Evolutionary conservation across 2,329 filamentous ascomycete genomes (phyloP).

Genomic region (Ceratocystiopsis brevicomis): DNA sequence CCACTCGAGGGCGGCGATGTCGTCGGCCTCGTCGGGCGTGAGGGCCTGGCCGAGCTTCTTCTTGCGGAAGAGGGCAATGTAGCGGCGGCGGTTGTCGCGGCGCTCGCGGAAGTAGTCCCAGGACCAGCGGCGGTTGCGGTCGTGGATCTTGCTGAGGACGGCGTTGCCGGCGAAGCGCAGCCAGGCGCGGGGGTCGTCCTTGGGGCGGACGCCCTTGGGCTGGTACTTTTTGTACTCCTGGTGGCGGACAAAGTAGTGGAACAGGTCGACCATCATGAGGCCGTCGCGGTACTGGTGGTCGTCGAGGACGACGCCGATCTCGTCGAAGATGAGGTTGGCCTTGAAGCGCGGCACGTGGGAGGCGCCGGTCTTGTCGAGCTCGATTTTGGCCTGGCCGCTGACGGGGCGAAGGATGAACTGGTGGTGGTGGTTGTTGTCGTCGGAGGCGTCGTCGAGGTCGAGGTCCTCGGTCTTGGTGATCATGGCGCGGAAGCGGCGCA

Average conservation of each 20-base stretch:
- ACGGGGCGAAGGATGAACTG: constrained; percentile 95
- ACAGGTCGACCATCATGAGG: constrained; percentile 93
- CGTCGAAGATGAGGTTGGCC: constrained; percentile 80
- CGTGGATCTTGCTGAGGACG: constrained; percentile 83
- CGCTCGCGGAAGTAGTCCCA: constrained; percentile 93
- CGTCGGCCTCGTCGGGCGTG: constrained; percentile 47
- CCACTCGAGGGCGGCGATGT: constrained; percentile 59
- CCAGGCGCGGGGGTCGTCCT: constrained; percentile 86
- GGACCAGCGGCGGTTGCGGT: constrained; percentile 80
- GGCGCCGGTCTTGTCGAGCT: constrained; percentile 83
- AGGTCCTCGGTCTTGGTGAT: constrained; percentile 43
- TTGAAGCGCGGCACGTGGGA: constrained; percentile 68
- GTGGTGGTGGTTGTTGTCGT: constrained; percentile 31
- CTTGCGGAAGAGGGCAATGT: constrained; percentile 94
- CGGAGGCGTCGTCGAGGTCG: constrained; percentile 17
- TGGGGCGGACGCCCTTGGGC: constrained; percentile 61
- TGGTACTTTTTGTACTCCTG: constrained; percentile 92
- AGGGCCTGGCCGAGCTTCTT: constrained; percentile 60
- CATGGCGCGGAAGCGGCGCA: constrained; percentile 57
- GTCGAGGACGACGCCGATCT: constrained; percentile 93
- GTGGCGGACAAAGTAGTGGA: constrained; percentile 95
- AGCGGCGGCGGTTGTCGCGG: constrained; percentile 69
- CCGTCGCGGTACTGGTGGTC: constrained; percentile 95
- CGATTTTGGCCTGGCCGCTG: constrained; percentile 82
- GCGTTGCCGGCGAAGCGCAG: constrained; percentile 78